These are phyloP conservation scores for Diaporthe sp. DNA, from an alignment of 2,329 filamentous ascomycete genomes.

Conservation along the genomic window DNA sequence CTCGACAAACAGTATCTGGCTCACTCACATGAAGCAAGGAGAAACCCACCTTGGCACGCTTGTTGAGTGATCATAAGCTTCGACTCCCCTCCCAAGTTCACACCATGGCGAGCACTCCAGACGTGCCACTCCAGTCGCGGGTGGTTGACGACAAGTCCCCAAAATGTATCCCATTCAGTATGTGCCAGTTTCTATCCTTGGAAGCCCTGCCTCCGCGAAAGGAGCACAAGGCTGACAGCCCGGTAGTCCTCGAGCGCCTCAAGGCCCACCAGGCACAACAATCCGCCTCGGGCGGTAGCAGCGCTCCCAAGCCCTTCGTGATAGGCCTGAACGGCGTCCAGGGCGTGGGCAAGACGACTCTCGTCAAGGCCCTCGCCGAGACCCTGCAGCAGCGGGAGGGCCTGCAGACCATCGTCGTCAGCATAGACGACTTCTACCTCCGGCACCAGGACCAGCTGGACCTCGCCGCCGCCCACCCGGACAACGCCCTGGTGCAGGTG, in stretches of 20 bases:
- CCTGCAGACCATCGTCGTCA: constrained; percentile 76
- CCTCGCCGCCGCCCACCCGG: constrained; percentile 72
- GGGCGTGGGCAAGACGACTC: constrained; percentile 91
- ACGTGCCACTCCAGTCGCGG: constrained; percentile 44
- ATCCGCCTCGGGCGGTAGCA: constrained; percentile 12
- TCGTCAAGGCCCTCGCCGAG: constrained; percentile 75
- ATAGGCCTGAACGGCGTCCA: constrained; percentile 92
- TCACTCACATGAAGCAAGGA: background rate
- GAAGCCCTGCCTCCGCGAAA: too few relatives aligned
- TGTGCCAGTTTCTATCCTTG: background rate
- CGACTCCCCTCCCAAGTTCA: background rate
- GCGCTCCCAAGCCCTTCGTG: constrained; percentile 72
- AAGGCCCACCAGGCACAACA: constrained; percentile 41
- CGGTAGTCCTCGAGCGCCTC: constrained; percentile 65
- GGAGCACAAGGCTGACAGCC: background rate
- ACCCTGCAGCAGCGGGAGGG: constrained; percentile 67
- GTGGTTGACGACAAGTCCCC: constrained; percentile 83
- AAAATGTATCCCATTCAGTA: constrained; percentile 78
- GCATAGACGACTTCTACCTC: constrained; percentile 92
- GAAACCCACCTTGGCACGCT: background rate
- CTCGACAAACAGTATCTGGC: too few relatives aligned
- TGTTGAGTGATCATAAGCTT: background rate
- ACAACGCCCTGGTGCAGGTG: constrained; percentile 82
- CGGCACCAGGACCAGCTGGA: constrained; percentile 73
- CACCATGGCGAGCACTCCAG: constrained; percentile 43